Base-by-base conservation (phyloP, 371 early-diverging fungal genomes). In the Mucor mucedo region DNA sequence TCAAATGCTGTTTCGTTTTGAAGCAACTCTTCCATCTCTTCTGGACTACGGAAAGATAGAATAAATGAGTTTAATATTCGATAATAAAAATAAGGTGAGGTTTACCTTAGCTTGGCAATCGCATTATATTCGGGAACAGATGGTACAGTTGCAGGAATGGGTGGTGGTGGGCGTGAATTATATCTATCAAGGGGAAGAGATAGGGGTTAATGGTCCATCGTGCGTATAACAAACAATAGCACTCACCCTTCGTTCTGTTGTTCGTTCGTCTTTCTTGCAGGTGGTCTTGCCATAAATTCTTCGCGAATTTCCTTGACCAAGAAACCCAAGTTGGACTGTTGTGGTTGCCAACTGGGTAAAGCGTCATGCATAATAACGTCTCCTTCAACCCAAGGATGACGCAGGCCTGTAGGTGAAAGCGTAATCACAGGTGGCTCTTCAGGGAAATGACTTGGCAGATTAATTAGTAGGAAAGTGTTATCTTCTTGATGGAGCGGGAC, bases 341-440 rank as follows among this genome's bases (percentile, higher is more conserved):
- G 73, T 3, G 55, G 52, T 2, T 53, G 58, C 78, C 75, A 75
- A 28, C 49, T 62, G 13, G 56, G 58, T 32, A 76, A 59, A 30
- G 69, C 70, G 32, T 76, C 78, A 44, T 73, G 70, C 54, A 80
- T 65, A 53, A 87, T 73, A 11, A 79, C 78, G 53, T 80, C 80
- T 10, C 79, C 68, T 14, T 87, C 84, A 13, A 87, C 73, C 80
- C 82, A 84, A 14, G 84, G 81, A 67, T 87, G 87, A 16, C 78
- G 60, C 71, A 82, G 63, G 11, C 82, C 81, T 6, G 76, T 75
- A 6, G 87, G 87, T 35, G 79, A 75, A 21, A 87, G 70, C 3
- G 87, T 85, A 58, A 87, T 78, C n/a, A 79, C 77, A 13, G 87
- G 87, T 33, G 85, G 77, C 16, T 79, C 81, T 21, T 85, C 84